Evolutionary conservation across 257 asterid species (phyloP), one percentile per base, ranked within the genome.

Genomic region (Verbena officinalis): DNA sequence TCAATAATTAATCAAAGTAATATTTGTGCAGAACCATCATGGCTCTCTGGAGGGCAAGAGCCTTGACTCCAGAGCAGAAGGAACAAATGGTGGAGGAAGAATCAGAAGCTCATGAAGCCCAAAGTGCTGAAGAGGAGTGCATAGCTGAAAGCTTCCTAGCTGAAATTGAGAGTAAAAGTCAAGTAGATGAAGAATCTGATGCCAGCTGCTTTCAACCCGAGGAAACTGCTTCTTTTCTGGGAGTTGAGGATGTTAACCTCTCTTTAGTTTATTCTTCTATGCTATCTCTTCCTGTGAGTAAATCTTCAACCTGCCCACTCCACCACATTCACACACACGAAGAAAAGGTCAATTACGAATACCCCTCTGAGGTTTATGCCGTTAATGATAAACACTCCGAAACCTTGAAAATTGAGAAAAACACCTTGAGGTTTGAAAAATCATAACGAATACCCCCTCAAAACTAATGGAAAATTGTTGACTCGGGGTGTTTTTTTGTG

Each of bases 31-130:
- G 97, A 83, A 90, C 97, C 65, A 88, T 94, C 78, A 86, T 86
- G 95, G 99, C 95, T 39, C 80, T 90, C 15, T 90, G 99, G 99
- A 90, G 67, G 71, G 96, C 97, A 30, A 81, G 96, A 79, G 87
- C 97, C 59, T 78, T 90, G 79, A 88, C 86, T 59, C 99, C 95
- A 4, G 99, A 88, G 78, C 96, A 94, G 80, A 94, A 90, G 86
- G 96, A 81, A 39, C 94, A 73, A 77, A 81, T 94, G 46, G 83
- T 84, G 60, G 99, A 90, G 68, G 92, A 86, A 67, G 93, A 86
- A 78, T 68, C 91, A 21, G 85, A 87, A 72, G 86, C 81, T 23
- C 86, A 65, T 75, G 77, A 59, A 46, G 80, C 77, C 44, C 92
- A 81, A 68, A 66, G 76, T 27, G 67, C 77, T 36, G 99, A 86